Conservation (phyloP, 1,284 basidiomycete species). For the Cerrena zonata region DNA sequence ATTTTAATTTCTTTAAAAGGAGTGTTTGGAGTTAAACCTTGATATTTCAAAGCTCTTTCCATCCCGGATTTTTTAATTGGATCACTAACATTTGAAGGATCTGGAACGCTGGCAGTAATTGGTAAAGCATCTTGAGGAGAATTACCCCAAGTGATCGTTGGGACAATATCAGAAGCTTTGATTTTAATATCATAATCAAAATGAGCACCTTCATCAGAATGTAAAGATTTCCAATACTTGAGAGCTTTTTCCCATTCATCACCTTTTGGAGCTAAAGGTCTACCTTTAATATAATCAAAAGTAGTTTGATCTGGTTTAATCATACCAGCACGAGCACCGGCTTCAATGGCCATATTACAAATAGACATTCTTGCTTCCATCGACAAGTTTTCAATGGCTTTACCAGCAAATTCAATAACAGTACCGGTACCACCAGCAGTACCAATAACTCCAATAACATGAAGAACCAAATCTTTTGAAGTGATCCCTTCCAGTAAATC, state of each 20-base stretch:
- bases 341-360: slow-evolving; percentile 98
- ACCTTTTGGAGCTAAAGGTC: slow-evolving; percentile 82
- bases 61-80: slow-evolving; percentile 67
- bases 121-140: slow-evolving; percentile 89
- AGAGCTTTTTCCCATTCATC: slow-evolving; percentile 87
- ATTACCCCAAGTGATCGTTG: slow-evolving; percentile 94
- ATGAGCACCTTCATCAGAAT: slow-evolving; percentile 81
- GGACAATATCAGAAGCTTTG: slow-evolving; percentile 83
- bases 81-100: slow-evolving; percentile 68
- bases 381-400: slow-evolving; percentile 83
- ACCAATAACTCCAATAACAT: slow-evolving; percentile 91
- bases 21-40: slow-evolving; percentile 82
- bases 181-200: slow-evolving; percentile 88
- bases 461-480: slow-evolving; percentile 91
- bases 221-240: slow-evolving; percentile 83
- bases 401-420: slow-evolving; percentile 91
- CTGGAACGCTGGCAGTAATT: slow-evolving; percentile 82
- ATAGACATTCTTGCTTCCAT: slow-evolving; percentile 97
- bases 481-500: slow-evolving; percentile 81
- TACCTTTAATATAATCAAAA: slow-evolving; percentile 80
- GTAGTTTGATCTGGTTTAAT: slow-evolving; percentile 91
- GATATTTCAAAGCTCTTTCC: slow-evolving; percentile 82
- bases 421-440: slow-evolving; percentile 91
- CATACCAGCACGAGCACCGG: slow-evolving; percentile 92
- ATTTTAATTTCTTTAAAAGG: slow-evolving; percentile 81